A percentile compares a stretch with the other conserved stretches of the same genome.
Conservation (phyloP, 768 basidiomycete genomes). For the Rhodotorula kratochvilovae region DNA sequence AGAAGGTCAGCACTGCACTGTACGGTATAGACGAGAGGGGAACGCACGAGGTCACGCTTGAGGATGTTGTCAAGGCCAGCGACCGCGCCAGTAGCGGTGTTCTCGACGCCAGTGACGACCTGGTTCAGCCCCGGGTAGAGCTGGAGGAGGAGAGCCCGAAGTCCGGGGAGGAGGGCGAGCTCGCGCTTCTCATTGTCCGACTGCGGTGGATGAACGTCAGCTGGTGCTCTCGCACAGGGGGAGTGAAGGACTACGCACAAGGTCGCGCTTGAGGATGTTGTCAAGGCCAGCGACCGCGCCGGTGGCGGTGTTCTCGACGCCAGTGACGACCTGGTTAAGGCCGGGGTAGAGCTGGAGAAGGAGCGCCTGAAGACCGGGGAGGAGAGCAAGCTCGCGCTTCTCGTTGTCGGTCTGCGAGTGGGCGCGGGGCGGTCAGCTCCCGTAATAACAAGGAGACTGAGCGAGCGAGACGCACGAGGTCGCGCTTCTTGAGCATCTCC, state of each 20-base stretch:
- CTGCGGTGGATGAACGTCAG: neutral
- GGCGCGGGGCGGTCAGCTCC: neutral
- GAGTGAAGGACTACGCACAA: too few species aligned
- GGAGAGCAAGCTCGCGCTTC: neutral
- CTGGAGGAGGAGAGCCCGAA: neutral
- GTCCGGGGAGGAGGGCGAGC: neutral
- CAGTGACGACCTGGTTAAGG: neutral
- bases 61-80: neutral
- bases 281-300: neutral
- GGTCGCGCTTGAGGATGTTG: slow-evolving; percentile 1
- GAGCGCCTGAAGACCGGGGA: neutral
- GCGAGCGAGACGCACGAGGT: neutral
- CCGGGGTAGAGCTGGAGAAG: neutral
- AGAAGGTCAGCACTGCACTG: neutral
- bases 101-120: neutral
- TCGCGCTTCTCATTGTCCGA: neutral
- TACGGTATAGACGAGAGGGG: neutral
- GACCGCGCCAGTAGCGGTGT: neutral
- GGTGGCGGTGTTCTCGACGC: neutral
- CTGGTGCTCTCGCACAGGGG: neutral
- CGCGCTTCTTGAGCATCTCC: neutral
- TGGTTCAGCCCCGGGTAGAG: neutral
- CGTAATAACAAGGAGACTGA: too few species aligned
- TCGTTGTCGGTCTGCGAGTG: neutral
- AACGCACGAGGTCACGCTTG: slow-evolving; percentile 1